Base-by-base conservation (phyloP, 768 basidiomycete genomes). In the Melanogaster broomeanus region DNA sequence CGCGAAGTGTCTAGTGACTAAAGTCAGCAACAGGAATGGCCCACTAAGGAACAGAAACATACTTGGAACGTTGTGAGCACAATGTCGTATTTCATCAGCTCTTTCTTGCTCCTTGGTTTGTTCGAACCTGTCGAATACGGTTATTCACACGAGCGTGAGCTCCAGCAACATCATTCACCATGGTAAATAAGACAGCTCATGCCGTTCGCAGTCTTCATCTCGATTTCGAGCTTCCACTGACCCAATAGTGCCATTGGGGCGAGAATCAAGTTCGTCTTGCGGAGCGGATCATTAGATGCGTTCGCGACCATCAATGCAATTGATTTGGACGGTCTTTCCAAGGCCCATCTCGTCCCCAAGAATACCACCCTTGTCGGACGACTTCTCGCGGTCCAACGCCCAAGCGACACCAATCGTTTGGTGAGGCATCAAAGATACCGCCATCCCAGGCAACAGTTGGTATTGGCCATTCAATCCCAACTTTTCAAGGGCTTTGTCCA, bases 221-320 rank as follows among this genome's bases (percentile, higher is more conserved):
- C 81, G 27, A 82, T 78, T 65, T 85, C 84, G 28, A 72, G 60
- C 60, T 79, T 77, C 84, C 84, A 85, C 53, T 90, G 89, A 43
- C 81, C 76, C 11, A 90, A 73, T 8, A 90, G 69, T 1, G 86
- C 83, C 15, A 83, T 65, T 7, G 84, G 85, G 2, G 85, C 83
- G 22, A 90, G 63, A 49, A 92, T 81, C 1, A 92, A 74, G 21
- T 80, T 90, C 0, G 82, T 81, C 66, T 85, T 87, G 66, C 78
- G 73, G 19, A 62, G 64, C 0, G 75, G 74, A 54, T 87, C 76
- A 2, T 59, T 49, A 0, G 84, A 77, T 7, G 62, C 71, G 61
- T 89, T 86, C 47, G 72, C 72, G 24, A 79, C 68, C 58, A 89
- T 80, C 2, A 74, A 61, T 0, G 87, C 82, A 45, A 90, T 89